Conservation (phyloP, 1,139 yeast species). For the Suhomyces coccinellae region DNA sequence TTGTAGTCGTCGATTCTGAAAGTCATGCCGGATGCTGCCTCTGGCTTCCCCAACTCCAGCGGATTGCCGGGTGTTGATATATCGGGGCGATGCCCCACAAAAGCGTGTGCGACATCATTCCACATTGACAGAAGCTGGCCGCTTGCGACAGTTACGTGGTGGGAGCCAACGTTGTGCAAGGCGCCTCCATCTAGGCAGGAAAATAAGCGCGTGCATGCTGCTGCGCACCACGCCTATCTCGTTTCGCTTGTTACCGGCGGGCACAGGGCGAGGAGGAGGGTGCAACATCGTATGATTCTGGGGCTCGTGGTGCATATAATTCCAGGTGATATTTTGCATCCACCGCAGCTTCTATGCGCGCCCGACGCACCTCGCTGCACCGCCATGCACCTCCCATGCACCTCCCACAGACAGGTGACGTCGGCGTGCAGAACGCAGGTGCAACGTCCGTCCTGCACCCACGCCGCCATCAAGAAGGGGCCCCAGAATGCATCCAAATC, state of each 20-base stretch:
- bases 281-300: conserved; percentile 10
- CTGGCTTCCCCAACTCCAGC: not conserved
- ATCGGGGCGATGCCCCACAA: conserved; percentile 7
- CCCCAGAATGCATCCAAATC: too few species aligned
- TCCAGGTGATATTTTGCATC: conserved; percentile 7
- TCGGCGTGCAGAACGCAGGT: too few species aligned
- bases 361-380: not conserved
- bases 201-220: conserved; percentile 2
- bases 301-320: conserved; percentile 3
- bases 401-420: not conserved
- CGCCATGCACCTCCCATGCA: not conserved
- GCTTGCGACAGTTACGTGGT: conserved; percentile 3
- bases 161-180: not conserved
- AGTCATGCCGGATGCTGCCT: conserved; percentile 23
- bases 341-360: conserved; percentile 3
- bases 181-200: not conserved
- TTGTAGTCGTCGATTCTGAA: conserved; percentile 35
- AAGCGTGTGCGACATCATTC: conserved; percentile 4
- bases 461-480: too few species aligned
- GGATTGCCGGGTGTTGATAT: not conserved
- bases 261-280: not conserved
- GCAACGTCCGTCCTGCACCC: too few species aligned
- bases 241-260: conserved; percentile 3
- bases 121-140: conserved; percentile 4
- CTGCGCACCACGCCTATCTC: conserved; percentile 3